Evolutionary conservation across 208 protist genomes (phyloP).

Genomic region (Trypanosoma mega): DNA sequence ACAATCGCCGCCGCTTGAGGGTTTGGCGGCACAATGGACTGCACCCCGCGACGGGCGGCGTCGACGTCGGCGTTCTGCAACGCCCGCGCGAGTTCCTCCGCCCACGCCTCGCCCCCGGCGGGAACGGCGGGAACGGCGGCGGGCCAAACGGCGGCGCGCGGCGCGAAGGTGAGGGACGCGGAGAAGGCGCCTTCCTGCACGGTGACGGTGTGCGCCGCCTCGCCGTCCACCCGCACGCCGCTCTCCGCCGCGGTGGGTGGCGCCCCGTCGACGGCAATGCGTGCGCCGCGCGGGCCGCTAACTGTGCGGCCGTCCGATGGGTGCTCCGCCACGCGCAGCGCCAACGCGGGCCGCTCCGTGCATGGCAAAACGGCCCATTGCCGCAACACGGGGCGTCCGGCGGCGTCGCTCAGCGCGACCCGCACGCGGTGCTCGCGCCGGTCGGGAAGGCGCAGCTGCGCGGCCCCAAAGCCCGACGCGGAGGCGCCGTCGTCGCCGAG

Average conservation of each 20-base stretch:
- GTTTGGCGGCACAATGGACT: slow-evolving; percentile 37
- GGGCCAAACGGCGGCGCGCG: background rate
- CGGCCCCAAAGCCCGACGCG: slow-evolving; percentile 37
- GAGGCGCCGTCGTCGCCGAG: slow-evolving; percentile 52
- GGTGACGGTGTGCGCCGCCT: slow-evolving; percentile 33
- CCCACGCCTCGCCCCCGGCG: slow-evolving; percentile 42
- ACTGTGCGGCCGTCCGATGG: slow-evolving; percentile 1
- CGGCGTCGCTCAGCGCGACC: slow-evolving; percentile 39
- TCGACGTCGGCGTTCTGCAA: slow-evolving; percentile 45
- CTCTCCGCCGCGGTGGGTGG: slow-evolving; percentile 9
- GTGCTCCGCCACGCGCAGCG: slow-evolving; percentile 15
- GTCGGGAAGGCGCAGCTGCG: slow-evolving; percentile 44
- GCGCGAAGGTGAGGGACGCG: slow-evolving; percentile 21
- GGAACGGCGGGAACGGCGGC: background rate
- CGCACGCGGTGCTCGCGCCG: slow-evolving; percentile 45
- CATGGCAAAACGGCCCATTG: slow-evolving; percentile 57
- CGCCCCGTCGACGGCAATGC: slow-evolving; percentile 12
- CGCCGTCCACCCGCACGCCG: slow-evolving; percentile 11
- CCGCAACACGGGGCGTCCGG: slow-evolving; percentile 41
- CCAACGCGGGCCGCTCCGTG: slow-evolving; percentile 29
- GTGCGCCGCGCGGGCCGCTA: slow-evolving; percentile 1
- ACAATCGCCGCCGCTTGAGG: slow-evolving; percentile 45
- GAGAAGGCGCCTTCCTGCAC: slow-evolving; percentile 16
- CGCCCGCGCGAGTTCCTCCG: slow-evolving; percentile 43
- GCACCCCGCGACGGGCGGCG: slow-evolving; percentile 42